phyloP scores from a whole-genome alignment of 2,329 filamentous ascomycete species.

The Clarireedia sp. region DNA sequence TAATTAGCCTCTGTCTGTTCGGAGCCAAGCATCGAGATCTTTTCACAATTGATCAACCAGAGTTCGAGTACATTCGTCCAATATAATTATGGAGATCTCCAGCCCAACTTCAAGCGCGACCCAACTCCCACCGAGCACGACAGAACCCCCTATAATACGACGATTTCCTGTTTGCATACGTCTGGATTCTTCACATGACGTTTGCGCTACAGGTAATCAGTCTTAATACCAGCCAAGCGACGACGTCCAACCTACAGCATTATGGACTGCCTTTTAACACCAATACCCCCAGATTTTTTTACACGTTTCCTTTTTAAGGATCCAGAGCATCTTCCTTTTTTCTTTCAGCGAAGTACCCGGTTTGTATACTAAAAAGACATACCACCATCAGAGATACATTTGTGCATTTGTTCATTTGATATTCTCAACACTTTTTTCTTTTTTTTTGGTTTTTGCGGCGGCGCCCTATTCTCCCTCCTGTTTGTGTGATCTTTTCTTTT shows the following conservation, averaged over 20 bases:
- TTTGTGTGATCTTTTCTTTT: neutral
- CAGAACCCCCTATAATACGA: conserved; percentile 1
- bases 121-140: conserved; percentile 1
- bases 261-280: conserved; percentile 1
- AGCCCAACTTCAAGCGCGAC: neutral
- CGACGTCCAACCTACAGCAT: neutral
- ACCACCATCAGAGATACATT: neutral
- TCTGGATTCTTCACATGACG: neutral
- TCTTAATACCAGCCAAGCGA: neutral
- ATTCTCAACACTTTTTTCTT: neutral
- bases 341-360: neutral
- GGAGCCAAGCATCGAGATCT: conserved; percentile 5
- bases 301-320: neutral
- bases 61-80: neutral
- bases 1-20: conserved; percentile 10
- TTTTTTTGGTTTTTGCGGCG: neutral
- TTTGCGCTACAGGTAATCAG: neutral
- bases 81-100: neutral
- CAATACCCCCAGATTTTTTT: conserved; percentile 1
- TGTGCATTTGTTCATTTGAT: neutral
- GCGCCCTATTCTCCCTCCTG: neutral
- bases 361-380: conserved; percentile 5
- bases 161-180: neutral
- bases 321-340: neutral
- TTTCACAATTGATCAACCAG: neutral